Base-by-base conservation (phyloP, 495 filamentous ascomycete genomes). In the Evansstolkia leycettana region DNA sequence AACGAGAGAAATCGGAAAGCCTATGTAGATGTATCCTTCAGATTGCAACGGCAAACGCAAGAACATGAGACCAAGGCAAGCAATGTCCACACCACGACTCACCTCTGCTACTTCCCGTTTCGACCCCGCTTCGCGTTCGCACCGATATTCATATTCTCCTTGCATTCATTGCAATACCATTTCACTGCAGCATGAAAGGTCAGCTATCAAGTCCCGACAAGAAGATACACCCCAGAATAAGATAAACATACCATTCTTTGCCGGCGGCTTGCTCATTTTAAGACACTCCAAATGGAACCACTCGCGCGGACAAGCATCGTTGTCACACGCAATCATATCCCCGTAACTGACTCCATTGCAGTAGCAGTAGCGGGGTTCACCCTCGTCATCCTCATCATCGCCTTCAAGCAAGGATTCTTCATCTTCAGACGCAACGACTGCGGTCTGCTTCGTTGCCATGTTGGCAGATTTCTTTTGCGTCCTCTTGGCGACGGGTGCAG, bases 271-370 rank as follows among this genome's bases (percentile, higher is more conserved):
- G 34, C 76, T 83, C 54, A 98, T 52, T 36, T 85, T 88, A 12
- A 93, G 87, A 56, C 90, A 98, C 26, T 77, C 78, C 28, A 98
- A 54, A 69, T 98, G 90, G 64, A 96, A 98, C 90, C 90, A 98
- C 60, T 96, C 89, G 42, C 75, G 70, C 41, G 78, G 72, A 60
- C 90, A 98, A 17, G 69, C 71, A 33, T 89, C 82, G 29, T 80
- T 83, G 50, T 98, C 90, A 45, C 90, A 98, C n/a, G 80, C 90
- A 11, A 98, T 83, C 90, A 98, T 98, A 60, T 93, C 84, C 14
- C 90, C 90, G 50, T 94, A 98, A 48, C 82, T 90, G 20, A 94
- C 77, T 40, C 80, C 73, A 43, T 95, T 83, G 55, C 90, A 98
- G 57, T 86, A 84, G 57, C 90, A 98, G 57, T 95, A 98, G 30